phyloP scores from a whole-genome alignment of 306 rosid genomes.

The Ziziphus jujuba region DNA sequence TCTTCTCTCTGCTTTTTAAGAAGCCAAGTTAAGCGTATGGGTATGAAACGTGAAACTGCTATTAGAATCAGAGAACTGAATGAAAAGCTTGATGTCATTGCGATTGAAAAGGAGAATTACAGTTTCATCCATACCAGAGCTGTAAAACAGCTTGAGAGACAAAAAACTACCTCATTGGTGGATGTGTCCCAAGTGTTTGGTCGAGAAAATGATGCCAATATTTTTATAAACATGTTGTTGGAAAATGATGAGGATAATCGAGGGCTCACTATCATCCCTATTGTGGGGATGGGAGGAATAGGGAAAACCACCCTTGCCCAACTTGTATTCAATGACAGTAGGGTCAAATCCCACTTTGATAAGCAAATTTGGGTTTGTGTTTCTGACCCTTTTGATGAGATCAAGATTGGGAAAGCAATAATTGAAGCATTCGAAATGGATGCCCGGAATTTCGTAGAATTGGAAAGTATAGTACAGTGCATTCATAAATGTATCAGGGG shows the following conservation, averaged over 20 bases:
- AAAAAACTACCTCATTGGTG: not conserved
- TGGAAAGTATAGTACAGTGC: not conserved
- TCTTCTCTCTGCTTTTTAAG: not conserved
- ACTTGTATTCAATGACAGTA: conserved; percentile 1
- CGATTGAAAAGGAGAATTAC: not conserved
- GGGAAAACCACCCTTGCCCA: conserved; percentile 27
- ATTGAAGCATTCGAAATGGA: not conserved
- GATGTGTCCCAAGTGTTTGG: conserved; percentile 8
- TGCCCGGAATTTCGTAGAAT: not conserved
- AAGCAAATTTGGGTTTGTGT: conserved; percentile 21
- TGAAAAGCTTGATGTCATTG: not conserved
- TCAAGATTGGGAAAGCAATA: conserved; percentile 13
- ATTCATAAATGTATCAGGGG: not conserved
- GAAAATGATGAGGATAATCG: not conserved
- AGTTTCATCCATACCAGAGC: not conserved
- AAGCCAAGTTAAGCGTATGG: not conserved
- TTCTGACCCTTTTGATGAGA: conserved; percentile 20
- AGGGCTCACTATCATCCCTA: not conserved
- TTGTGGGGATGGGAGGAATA: conserved; percentile 31
- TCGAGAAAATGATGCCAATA: conserved; percentile 12
- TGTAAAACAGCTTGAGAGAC: not conserved
- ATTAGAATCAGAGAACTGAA: not conserved
- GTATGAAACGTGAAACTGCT: not conserved
- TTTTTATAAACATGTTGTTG: conserved; percentile 4
- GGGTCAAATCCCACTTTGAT: conserved; percentile 11